A percentile compares a stretch with the other conserved stretches of the same genome.
These are phyloP conservation scores for Ceratocystis variospora DNA, from an alignment of 2,329 filamentous ascomycete species.

Conservation along the genomic window DNA sequence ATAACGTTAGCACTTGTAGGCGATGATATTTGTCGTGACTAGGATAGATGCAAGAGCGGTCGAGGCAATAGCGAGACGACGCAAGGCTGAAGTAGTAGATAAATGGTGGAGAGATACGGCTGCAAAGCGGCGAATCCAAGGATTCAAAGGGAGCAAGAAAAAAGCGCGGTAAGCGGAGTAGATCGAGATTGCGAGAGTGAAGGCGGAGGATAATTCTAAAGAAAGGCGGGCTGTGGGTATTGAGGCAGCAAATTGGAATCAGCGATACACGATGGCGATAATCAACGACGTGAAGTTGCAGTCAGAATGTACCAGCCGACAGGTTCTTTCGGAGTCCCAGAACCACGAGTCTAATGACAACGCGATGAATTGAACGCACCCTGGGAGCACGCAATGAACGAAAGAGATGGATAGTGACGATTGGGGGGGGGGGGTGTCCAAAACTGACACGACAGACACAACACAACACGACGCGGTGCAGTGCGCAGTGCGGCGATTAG, in stretches of 20 bases:
- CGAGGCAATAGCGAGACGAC: neutral
- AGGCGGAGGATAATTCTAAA: too few relatives aligned
- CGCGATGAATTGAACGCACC: neutral
- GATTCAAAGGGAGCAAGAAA: neutral
- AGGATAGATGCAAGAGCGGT: neutral
- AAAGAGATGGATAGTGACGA: neutral
- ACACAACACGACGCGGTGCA: neutral
- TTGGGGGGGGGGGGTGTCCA: neutral
- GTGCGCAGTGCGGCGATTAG: neutral
- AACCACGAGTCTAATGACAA: neutral
- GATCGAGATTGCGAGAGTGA: neutral
- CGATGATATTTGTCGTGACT: neutral
- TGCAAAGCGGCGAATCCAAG: neutral
- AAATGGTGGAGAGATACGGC: neutral
- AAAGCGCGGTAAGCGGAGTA: slow-evolving; percentile 2
- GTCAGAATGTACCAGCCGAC: neutral
- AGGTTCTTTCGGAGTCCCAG: neutral
- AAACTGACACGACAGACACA: slow-evolving; percentile 1
- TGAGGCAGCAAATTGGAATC: neutral
- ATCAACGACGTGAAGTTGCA: neutral
- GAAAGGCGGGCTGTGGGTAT: neutral
- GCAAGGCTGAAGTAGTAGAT: neutral
- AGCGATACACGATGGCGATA: neutral
- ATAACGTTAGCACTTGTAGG: neutral
- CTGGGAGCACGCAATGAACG: neutral